Percentiles rank a stretch among this genome's conserved stretches.
These are phyloP conservation scores for Zopfia rhizophila DNA, from an alignment of 2,329 filamentous ascomycete species.

Conservation along the genomic window DNA sequence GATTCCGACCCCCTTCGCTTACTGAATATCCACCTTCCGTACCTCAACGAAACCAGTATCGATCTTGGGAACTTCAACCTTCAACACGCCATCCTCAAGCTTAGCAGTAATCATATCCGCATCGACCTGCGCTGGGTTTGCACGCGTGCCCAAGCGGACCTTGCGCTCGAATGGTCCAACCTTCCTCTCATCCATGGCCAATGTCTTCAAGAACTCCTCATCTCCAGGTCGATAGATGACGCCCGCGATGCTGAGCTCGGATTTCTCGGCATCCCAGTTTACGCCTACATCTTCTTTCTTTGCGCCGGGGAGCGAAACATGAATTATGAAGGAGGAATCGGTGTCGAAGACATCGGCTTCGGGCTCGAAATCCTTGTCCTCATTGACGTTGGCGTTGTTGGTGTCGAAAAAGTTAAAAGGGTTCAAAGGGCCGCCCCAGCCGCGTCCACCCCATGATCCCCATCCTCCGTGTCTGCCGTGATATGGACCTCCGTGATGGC, in stretches of 20 bases:
- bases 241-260: conserved; percentile 73
- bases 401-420: conserved; percentile 46
- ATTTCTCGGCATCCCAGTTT: conserved; percentile 77
- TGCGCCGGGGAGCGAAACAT: conserved; percentile 79
- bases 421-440: conserved; percentile 37
- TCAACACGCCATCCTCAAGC: conserved; percentile 80
- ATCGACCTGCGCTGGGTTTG: conserved; percentile 71
- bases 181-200: conserved; percentile 73
- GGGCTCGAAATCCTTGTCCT: conserved; percentile 63
- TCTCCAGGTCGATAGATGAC: conserved; percentile 77
- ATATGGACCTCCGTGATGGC: conserved; percentile 20
- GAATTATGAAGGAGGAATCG: conserved; percentile 69
- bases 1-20: conserved; percentile 84
- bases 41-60: conserved; percentile 71
- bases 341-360: conserved; percentile 82
- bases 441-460: conserved; percentile 30
- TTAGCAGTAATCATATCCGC: conserved; percentile 75
- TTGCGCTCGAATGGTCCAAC: conserved; percentile 79
- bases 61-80: conserved; percentile 80
- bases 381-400: conserved; percentile 24
- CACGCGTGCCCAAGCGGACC: conserved; percentile 67
- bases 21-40: conserved; percentile 63
- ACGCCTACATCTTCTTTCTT: conserved; percentile 82
- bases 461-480: conserved; percentile 17
- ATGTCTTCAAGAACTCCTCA: conserved; percentile 72